These are phyloP conservation scores for Casuarina cunninghamiana DNA, from an alignment of 306 rosid species.

Conservation along the genomic window DNA sequence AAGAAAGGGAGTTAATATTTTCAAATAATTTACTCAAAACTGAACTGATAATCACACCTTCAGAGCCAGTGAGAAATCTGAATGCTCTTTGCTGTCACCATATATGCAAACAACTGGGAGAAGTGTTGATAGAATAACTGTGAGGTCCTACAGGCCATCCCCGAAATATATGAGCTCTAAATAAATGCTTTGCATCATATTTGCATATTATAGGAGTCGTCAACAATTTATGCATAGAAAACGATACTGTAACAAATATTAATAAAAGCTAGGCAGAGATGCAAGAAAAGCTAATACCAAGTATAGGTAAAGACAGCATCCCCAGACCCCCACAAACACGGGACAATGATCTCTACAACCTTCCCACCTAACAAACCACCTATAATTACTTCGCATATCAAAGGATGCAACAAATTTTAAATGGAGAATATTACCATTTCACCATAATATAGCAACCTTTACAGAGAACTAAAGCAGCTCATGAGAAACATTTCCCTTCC, in stretches of 20 bases:
- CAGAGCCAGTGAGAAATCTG: constrained; percentile 79
- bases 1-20: constrained; percentile 16
- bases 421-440: neutral
- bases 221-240: neutral
- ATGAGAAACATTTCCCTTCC: too few species aligned
- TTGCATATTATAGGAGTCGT: neutral
- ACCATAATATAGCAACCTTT: neutral
- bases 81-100: constrained; percentile 70
- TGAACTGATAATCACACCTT: constrained; percentile 52
- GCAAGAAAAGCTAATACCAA: neutral
- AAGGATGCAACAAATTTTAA: neutral
- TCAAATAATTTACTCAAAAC: constrained; percentile 25
- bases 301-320: neutral
- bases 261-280: neutral
- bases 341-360: neutral
- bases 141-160: constrained; percentile 67
- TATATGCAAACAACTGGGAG: constrained; percentile 74
- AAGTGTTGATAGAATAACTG: constrained; percentile 66
- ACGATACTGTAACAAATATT: neutral
- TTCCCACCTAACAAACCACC: neutral
- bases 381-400: neutral
- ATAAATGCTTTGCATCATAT: neutral
- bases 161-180: constrained; percentile 15
- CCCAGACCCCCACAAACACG: neutral
- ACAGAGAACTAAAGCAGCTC: neutral